phyloP scores from a whole-genome alignment of 1,284 basidiomycete species.

The Schizophyllum amplum region DNA sequence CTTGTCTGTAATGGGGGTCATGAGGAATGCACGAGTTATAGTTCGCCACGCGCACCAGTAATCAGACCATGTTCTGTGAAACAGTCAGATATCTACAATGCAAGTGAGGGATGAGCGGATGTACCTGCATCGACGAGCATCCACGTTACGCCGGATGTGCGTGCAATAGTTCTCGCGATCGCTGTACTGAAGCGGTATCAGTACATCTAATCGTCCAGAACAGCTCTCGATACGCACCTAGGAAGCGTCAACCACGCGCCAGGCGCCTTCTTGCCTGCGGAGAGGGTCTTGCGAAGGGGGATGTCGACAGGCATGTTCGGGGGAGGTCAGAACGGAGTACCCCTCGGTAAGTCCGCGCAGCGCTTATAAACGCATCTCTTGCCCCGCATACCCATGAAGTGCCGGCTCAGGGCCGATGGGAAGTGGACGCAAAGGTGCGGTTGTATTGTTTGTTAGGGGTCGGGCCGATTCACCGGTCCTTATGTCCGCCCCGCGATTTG shows the following conservation, averaged over 20 bases:
- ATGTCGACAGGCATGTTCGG: conserved; percentile 16
- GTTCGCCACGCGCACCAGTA: conserved; percentile 12
- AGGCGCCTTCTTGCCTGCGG: conserved; percentile 15
- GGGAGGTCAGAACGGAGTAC: no score
- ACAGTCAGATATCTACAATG: background rate
- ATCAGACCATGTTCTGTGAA: conserved; percentile 19
- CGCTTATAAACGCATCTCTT: background rate
- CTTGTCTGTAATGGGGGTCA: conserved; percentile 10
- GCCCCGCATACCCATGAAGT: background rate
- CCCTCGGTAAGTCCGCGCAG: no score
- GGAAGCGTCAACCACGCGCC: conserved; percentile 21
- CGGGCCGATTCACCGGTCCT: background rate
- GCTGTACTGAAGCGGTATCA: conserved; percentile 14
- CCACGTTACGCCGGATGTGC: conserved; percentile 18
- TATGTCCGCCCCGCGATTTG: no score
- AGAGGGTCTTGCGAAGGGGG: conserved; percentile 16
- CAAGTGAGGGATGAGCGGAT: background rate
- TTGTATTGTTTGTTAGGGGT: background rate
- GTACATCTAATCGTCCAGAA: background rate
- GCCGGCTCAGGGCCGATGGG: background rate
- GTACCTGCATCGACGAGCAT: conserved; percentile 20
- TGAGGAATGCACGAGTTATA: background rate
- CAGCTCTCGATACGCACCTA: conserved; percentile 10
- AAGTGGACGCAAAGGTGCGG: background rate
- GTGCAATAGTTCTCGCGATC: conserved; percentile 18